Base-by-base conservation (phyloP, 2,329 filamentous ascomycete genomes). In the Botrytis aclada region DNA sequence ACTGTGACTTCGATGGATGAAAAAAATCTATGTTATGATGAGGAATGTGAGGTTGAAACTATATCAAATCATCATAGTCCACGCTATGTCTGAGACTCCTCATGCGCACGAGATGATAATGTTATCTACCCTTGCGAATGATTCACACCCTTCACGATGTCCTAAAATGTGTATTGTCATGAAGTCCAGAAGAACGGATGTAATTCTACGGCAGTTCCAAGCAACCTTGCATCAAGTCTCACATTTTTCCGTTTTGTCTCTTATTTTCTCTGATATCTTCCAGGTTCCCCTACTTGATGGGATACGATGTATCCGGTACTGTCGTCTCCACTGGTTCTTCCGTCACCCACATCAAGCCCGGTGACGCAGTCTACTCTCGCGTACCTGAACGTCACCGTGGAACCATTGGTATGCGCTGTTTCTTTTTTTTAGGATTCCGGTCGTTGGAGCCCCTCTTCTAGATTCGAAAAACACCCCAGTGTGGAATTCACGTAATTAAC, bases 261-360 rank as follows among this genome's bases (percentile, higher is more conserved):
- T 43, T 25, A 4, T 9, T 32, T n/a, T 10, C 14, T 25, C 64
- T 54, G 32, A 67, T 22, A 34, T 51, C 14, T 14, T 60, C 14
- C 54, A 82, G 82, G 20, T 84, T 85, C 62, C 84, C 84, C 0
- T 84, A 82, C 62, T 81, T 81, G 69, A 81, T 86, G 45, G 84
- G 84, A 47, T 83, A 83, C 73, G 84, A 86, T 74, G 78, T 80
- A 60, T 79, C 82, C 2, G 84, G 84, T 37, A 79, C 78, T 2
- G 81, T 86, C 16, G 76, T 78, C 0, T 81, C 81, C 4, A 74
- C 82, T 25, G 84, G 83, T 8, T 64, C 74, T 9, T 76, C 71
- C 1, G 83, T 83, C 1, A 80, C 75, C 1, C 75, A 76, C 3
- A 78, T 84, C 75, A 82, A 83, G 69, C 75, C 80, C 14, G 83